Conservation (phyloP, 2,329 filamentous ascomycete genomes). For the Verruconis gallopava region DNA sequence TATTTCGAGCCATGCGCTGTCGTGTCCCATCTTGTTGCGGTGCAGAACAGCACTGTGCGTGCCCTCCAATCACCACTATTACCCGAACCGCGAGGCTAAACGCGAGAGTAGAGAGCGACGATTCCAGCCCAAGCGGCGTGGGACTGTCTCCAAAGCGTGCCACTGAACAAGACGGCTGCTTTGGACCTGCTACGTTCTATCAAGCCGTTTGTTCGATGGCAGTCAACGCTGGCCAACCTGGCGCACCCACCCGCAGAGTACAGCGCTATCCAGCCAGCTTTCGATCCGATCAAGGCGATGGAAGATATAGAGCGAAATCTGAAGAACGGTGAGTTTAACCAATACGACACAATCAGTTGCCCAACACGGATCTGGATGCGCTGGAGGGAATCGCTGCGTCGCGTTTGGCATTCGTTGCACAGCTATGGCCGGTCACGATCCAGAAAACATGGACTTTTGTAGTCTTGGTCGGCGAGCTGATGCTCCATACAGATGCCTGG, state of each 20-base stretch:
- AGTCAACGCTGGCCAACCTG: conserved; percentile 31
- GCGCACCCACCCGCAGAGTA: conserved; percentile 35
- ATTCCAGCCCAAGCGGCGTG: conserved; percentile 31
- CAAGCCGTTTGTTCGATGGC: conserved; percentile 34
- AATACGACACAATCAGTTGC: conserved; percentile 28
- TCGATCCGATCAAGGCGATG: conserved; percentile 29
- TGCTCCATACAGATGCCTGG: no score
- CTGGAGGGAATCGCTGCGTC: background rate
- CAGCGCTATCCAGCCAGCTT: conserved; percentile 27
- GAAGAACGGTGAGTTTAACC: conserved; percentile 22
- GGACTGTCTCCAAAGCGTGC: conserved; percentile 33
- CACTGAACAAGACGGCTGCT: conserved; percentile 30
- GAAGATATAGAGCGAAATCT: conserved; percentile 28
- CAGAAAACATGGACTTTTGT: background rate
- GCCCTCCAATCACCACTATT: no score
- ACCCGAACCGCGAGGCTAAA: no score
- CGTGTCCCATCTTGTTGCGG: no score
- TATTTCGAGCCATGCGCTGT: no score
- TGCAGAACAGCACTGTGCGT: no score
- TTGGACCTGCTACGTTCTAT: conserved; percentile 29
- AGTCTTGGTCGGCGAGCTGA: background rate
- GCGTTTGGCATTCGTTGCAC: background rate
- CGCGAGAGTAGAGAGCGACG: background rate
- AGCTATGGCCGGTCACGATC: no score
- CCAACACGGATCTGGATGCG: background rate